Evolutionary conservation across 441 rosid genomes (phyloP).

Genomic region (Adansonia rubrostipa): DNA sequence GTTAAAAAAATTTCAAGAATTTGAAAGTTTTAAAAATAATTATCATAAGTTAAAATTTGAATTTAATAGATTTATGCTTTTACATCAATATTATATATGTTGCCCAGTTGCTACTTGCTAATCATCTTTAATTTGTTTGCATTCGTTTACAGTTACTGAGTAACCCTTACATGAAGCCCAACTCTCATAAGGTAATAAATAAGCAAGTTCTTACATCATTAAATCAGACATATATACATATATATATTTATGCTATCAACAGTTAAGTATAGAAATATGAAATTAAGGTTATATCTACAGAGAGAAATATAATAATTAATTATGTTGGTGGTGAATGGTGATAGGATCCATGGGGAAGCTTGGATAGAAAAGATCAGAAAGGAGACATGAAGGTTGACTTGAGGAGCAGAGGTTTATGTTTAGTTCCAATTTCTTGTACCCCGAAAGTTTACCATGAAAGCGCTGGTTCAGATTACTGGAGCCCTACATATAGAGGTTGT

Average conservation of each 20-base stretch:
- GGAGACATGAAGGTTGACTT: conserved; percentile 58
- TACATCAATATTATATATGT: neutral
- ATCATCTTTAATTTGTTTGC: conserved; percentile 15
- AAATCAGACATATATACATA: neutral
- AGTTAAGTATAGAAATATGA: neutral
- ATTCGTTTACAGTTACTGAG: conserved; percentile 62
- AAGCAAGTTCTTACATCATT: neutral
- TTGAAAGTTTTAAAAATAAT: too few relatives aligned
- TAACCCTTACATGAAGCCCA: conserved; percentile 74
- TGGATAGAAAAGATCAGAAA: conserved; percentile 59
- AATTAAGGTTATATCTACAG: neutral
- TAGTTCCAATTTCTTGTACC: conserved; percentile 72
- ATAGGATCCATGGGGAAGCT: conserved; percentile 74
- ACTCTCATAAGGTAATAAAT: conserved; percentile 50
- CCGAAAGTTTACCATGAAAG: conserved; percentile 68
- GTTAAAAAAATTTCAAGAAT: too few relatives aligned
- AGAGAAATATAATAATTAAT: neutral
- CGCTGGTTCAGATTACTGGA: conserved; percentile 81
- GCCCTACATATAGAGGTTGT: conserved; percentile 76
- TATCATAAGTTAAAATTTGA: too few relatives aligned
- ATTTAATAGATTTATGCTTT: too few relatives aligned
- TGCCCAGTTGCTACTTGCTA: neutral
- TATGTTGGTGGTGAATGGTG: neutral
- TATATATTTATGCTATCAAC: neutral
- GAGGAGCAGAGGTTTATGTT: conserved; percentile 78